phyloP scores from a whole-genome alignment of 352 stramenopile genomes.

The Phytophthora sp. region DNA sequence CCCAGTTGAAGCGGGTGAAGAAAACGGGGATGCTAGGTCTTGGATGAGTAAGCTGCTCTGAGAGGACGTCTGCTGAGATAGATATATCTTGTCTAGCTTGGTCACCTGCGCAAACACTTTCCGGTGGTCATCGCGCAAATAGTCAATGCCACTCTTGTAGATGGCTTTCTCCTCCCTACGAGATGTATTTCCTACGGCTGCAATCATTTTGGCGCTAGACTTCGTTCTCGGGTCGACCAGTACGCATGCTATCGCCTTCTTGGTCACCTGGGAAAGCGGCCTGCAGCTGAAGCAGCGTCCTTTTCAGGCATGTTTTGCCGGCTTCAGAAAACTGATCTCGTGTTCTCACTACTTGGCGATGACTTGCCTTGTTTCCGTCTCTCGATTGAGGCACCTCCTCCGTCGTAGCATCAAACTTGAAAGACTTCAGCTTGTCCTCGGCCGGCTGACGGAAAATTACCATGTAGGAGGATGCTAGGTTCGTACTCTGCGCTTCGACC shows the following conservation, averaged over 20 bases:
- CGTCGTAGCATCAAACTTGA: neutral
- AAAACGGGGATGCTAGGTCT: no score
- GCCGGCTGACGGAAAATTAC: neutral
- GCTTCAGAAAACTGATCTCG: neutral
- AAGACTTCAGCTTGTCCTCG: neutral
- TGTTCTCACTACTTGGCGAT: neutral
- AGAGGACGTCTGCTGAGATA: conserved; percentile 1
- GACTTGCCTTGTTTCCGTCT: neutral
- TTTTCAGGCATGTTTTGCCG: neutral
- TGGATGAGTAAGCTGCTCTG: no score
- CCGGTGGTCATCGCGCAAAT: neutral
- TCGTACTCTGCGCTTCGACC: neutral
- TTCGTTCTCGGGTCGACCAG: neutral
- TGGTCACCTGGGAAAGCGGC: neutral
- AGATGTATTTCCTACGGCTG: neutral
- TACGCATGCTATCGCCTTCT: neutral
- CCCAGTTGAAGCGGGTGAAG: neutral
- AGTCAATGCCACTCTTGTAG: neutral
- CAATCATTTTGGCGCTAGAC: conserved; percentile 1
- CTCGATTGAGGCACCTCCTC: neutral
- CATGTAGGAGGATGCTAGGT: neutral
- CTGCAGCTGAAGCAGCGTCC: neutral
- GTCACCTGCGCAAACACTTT: conserved; percentile 4
- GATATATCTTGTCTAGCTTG: neutral
- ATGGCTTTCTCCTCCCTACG: neutral